A percentile compares a stretch with the other conserved stretches of the same genome.
Conservation (phyloP, 2,329 filamentous ascomycete genomes). For the Ambrosiella xylebori region DNA sequence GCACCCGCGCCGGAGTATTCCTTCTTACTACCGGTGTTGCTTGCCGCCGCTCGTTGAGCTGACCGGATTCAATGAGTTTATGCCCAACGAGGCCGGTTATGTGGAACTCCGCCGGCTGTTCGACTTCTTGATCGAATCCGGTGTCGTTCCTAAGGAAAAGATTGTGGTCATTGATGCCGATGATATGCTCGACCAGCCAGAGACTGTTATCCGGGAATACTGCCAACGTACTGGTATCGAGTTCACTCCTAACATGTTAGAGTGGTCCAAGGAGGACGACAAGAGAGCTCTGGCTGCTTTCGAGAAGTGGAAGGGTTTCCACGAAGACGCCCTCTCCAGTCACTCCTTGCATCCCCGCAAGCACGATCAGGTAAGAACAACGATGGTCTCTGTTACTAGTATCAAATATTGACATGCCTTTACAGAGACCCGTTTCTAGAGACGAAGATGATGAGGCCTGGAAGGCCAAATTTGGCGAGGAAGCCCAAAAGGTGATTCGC, state of each 20-base stretch:
- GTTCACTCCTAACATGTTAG: constrained; percentile 61
- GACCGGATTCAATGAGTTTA: constrained; percentile 76
- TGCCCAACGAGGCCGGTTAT: constrained; percentile 79
- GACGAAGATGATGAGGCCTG: constrained; percentile 56
- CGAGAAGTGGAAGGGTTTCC: constrained; percentile 95
- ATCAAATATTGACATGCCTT: constrained; percentile 3
- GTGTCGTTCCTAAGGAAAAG: constrained; percentile 52
- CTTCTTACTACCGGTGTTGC: constrained; percentile 88
- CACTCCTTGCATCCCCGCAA: constrained; percentile 54
- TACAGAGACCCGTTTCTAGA: constrained; percentile 41
- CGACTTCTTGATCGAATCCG: constrained; percentile 57
- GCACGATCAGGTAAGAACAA: constrained; percentile 35
- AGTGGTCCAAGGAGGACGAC: constrained; percentile 63
- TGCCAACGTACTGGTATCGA: constrained; percentile 67
- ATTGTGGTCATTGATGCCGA: constrained; percentile 88
- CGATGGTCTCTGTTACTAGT: not conserved
- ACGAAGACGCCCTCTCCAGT: constrained; percentile 83
- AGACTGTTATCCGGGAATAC: constrained; percentile 57
- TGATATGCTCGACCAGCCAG: constrained; percentile 74
- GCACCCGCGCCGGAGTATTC: constrained; percentile 79
- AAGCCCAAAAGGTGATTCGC: constrained; percentile 52
- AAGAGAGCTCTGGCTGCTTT: constrained; percentile 60
- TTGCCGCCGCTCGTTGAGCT: constrained; percentile 66
- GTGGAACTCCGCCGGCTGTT: constrained; percentile 73
- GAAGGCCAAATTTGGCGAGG: constrained; percentile 55